Conservation (phyloP, 352 stramenopile genomes). For the Phytopythium montanum region DNA sequence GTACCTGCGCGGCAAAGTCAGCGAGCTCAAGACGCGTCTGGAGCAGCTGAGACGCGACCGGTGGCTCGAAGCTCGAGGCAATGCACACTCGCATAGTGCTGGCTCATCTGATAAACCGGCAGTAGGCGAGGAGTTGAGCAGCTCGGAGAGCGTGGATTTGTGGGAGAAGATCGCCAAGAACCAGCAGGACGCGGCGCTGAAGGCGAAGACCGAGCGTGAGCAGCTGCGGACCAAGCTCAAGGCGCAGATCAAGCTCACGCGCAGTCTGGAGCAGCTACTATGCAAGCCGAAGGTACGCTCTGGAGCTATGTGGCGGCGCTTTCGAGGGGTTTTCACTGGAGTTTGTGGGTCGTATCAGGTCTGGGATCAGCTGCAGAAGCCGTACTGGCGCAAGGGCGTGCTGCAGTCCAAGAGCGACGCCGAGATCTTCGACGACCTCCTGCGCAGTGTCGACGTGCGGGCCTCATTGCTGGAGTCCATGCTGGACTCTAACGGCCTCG, state of each 20-base stretch:
- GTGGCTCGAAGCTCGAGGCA: too few relatives aligned
- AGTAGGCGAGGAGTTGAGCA: not conserved
- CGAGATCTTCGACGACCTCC: not conserved
- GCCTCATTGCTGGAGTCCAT: not conserved
- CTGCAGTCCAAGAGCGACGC: not conserved
- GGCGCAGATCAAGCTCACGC: slow-evolving; percentile 28
- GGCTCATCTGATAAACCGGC: not conserved
- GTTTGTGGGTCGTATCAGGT: not conserved
- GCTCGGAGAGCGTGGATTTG: not conserved
- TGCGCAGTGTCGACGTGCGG: not conserved
- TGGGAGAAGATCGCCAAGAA: slow-evolving; percentile 29
- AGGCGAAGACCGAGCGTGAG: slow-evolving; percentile 28
- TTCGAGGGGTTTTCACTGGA: not conserved
- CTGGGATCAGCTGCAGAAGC: slow-evolving; percentile 6
- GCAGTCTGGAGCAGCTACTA: slow-evolving; percentile 26
- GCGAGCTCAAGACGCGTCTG: slow-evolving; percentile 23
- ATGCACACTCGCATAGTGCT: not conserved
- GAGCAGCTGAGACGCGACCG: slow-evolving; percentile 11
- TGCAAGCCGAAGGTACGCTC: slow-evolving; percentile 15
- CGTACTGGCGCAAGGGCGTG: not conserved
- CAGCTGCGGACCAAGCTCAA: slow-evolving; percentile 23
- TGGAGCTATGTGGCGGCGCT: not conserved
- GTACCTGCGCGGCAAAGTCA: slow-evolving; percentile 22
- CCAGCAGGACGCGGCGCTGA: slow-evolving; percentile 19
- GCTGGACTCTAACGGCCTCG: not conserved